Evolutionary conservation across 495 filamentous ascomycete genomes (phyloP).

Genomic region (Aspergillus conjunctus): DNA sequence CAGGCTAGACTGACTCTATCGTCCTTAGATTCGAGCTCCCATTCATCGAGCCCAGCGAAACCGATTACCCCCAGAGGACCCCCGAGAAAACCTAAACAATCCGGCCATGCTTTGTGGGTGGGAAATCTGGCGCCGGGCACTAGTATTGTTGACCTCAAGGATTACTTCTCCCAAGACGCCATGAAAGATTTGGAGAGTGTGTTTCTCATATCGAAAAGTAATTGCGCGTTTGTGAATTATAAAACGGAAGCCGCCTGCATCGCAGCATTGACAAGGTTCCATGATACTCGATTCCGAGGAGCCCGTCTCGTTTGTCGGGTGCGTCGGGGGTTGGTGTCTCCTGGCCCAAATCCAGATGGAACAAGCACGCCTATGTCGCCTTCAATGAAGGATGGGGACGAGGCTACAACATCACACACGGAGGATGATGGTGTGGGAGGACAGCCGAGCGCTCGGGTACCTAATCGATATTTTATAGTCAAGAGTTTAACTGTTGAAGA

Average conservation of each 20-base stretch:
- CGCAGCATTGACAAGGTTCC: slow-evolving; percentile 79
- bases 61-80: slow-evolving; percentile 74
- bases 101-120: slow-evolving; percentile 94
- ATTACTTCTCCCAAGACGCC: slow-evolving; percentile 85
- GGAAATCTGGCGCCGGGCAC: slow-evolving; percentile 88
- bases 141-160: slow-evolving; percentile 76
- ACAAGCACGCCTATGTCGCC: slow-evolving; percentile 8
- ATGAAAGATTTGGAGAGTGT: slow-evolving; percentile 81
- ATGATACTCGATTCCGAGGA: slow-evolving; percentile 88
- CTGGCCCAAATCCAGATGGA: slow-evolving; percentile 34
- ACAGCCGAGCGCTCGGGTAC: slow-evolving; percentile 29
- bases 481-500: slow-evolving; percentile 97
- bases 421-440: slow-evolving; percentile 14
- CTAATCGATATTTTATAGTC: slow-evolving; percentile 84
- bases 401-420: background rate
- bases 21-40: slow-evolving; percentile 24
- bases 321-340: slow-evolving; percentile 57
- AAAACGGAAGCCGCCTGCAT: slow-evolving; percentile 75
- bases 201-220: slow-evolving; percentile 95
- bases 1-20: slow-evolving; percentile 8
- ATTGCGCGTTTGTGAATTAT: slow-evolving; percentile 98
- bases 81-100: slow-evolving; percentile 88
- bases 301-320: slow-evolving; percentile 90
- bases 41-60: slow-evolving; percentile 25
- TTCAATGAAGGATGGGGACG: slow-evolving; percentile 10